phyloP scores from a whole-genome alignment of 257 asterid species.

The Salvia miltiorrhiza region DNA sequence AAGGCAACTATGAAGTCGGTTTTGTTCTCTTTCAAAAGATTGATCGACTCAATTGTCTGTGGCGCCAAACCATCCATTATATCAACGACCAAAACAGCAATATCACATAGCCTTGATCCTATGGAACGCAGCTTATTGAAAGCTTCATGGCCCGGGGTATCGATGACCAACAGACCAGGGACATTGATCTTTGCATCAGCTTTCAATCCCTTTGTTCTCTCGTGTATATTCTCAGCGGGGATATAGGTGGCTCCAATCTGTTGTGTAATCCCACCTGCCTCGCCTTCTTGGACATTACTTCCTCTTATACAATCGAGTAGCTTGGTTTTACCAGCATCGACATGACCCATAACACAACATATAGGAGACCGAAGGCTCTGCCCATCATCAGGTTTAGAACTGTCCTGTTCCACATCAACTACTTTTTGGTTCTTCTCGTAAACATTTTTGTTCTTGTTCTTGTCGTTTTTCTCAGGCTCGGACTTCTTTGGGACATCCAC shows the following conservation, averaged over 20 bases:
- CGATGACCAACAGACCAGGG: conserved; percentile 93
- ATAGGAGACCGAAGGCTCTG: conserved; percentile 82
- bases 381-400: conserved; percentile 39
- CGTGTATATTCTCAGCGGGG: conserved; percentile 93
- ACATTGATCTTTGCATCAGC: conserved; percentile 92
- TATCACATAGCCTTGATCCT: conserved; percentile 95
- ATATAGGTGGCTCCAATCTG: conserved; percentile 98
- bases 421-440: conserved; percentile 14
- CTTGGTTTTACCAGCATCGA: conserved; percentile 97
- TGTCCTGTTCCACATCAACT: conserved; percentile 16
- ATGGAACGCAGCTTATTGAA: conserved; percentile 87
- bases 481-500: conserved; percentile 26
- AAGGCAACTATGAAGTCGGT: conserved; percentile 86
- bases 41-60: conserved; percentile 94
- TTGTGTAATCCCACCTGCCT: conserved; percentile 98
- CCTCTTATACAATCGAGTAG: conserved; percentile 96
- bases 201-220: conserved; percentile 91
- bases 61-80: conserved; percentile 97
- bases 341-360: conserved; percentile 99
- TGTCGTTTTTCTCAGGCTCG: conserved; percentile 33
- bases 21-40: conserved; percentile 87
- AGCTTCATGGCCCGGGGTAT: conserved; percentile 98
- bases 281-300: conserved; percentile 98
- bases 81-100: conserved; percentile 94
- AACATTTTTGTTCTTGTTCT: conserved; percentile 25